These are phyloP conservation scores for Myrmaecium sp. DNA, from an alignment of 2,329 filamentous ascomycete species.

Conservation along the genomic window DNA sequence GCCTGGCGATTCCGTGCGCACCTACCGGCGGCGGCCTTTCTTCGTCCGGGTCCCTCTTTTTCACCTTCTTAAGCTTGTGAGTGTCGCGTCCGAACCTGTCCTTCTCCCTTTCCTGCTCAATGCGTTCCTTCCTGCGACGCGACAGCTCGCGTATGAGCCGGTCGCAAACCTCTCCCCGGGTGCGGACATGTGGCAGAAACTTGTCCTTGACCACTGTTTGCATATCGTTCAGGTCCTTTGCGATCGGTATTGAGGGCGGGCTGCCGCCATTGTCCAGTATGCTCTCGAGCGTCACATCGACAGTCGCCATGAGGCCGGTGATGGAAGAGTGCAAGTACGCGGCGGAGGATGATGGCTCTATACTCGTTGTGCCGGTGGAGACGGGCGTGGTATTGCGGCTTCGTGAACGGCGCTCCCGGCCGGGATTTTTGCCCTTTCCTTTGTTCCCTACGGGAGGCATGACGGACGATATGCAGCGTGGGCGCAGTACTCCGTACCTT, in stretches of 20 bases:
- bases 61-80: slow-evolving; percentile 42
- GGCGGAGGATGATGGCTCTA: slow-evolving; percentile 21
- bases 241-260: slow-evolving; percentile 35
- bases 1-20: slow-evolving; percentile 44
- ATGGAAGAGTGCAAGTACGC: slow-evolving; percentile 47
- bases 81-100: slow-evolving; percentile 31
- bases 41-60: slow-evolving; percentile 56
- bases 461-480: too few species aligned
- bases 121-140: slow-evolving; percentile 43
- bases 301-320: slow-evolving; percentile 36
- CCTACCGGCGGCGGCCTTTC: slow-evolving; percentile 43
- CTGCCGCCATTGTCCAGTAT: slow-evolving; percentile 46
- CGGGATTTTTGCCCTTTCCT: slow-evolving; percentile 35
- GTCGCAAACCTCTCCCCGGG: slow-evolving; percentile 50
- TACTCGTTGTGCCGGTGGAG: slow-evolving; percentile 30
- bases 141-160: slow-evolving; percentile 56
- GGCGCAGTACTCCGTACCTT: too few species aligned
- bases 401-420: slow-evolving; percentile 35
- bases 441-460: slow-evolving; percentile 23
- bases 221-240: slow-evolving; percentile 46
- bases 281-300: slow-evolving; percentile 49
- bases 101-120: slow-evolving; percentile 34
- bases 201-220: slow-evolving; percentile 47
- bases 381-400: slow-evolving; percentile 68
- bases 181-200: slow-evolving; percentile 24